Evolutionary conservation across 1,139 yeast species (phyloP).

Genomic region (Diutina neorugosa): DNA sequence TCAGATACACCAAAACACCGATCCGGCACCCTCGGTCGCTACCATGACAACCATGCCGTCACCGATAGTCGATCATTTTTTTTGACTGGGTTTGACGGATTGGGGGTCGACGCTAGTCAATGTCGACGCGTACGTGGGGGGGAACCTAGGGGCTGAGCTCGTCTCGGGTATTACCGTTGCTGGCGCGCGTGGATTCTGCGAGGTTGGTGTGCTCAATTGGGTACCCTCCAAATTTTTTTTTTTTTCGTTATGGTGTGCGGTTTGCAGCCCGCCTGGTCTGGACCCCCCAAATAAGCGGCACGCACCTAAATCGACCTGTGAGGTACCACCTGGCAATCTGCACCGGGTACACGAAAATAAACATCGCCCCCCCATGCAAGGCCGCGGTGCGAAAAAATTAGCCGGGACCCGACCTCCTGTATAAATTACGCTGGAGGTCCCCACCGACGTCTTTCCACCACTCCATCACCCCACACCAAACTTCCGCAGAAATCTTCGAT

Average conservation of each 20-base stretch:
- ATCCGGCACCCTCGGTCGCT: not conserved
- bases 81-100: no score
- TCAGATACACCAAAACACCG: not conserved
- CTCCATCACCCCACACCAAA: not conserved
- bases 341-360: not conserved
- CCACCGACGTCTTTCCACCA: not conserved
- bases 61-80: not conserved
- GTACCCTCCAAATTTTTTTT: no score
- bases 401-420: not conserved
- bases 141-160: no score
- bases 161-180: no score
- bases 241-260: no score
- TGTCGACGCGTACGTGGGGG: no score
- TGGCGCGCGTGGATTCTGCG: no score
- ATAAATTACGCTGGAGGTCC: not conserved
- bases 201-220: no score
- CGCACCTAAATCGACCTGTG: not conserved
- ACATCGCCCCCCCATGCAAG: not conserved
- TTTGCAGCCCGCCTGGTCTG: not conserved
- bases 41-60: not conserved
- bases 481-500: not conserved
- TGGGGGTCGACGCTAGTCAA: no score
- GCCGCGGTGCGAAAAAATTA: not conserved
- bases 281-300: not conserved
- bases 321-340: not conserved